Evolutionary conservation across 1,284 basidiomycete species (phyloP).

Genomic region (Pyrrhoderma noxium): DNA sequence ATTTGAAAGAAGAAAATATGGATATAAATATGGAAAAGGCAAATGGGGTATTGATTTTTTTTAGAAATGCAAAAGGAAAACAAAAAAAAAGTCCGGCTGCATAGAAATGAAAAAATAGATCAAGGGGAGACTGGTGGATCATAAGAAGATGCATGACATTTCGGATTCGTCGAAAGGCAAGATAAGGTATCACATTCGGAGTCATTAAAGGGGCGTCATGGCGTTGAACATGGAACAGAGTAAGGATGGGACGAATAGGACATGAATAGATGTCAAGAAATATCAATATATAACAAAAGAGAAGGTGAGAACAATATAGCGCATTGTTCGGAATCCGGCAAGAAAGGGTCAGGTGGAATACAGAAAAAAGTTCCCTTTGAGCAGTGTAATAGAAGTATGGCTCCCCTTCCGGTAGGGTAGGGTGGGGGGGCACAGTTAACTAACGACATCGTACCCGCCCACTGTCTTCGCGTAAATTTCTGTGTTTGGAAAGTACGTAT

Average conservation of each 20-base stretch:
- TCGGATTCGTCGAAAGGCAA: too few species aligned
- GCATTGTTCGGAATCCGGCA: slow-evolving; percentile 6
- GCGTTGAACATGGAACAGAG: too few species aligned
- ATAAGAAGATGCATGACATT: too few species aligned
- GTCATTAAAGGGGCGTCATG: too few species aligned
- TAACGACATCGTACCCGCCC: slow-evolving; percentile 15
- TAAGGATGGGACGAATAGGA: too few species aligned
- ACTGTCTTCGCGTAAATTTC: slow-evolving; percentile 17
- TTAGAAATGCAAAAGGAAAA: background rate
- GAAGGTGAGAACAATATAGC: background rate
- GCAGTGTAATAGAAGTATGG: background rate
- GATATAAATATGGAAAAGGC: background rate
- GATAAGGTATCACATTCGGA: too few species aligned
- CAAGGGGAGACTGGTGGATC: background rate
- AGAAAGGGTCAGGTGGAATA: background rate
- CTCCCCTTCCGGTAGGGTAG: background rate
- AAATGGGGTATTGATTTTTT: background rate
- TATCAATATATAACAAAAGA: background rate
- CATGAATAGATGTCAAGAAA: too few species aligned
- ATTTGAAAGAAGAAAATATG: background rate
- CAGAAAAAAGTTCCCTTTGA: background rate
- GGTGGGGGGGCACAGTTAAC: background rate
- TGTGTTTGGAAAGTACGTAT: slow-evolving; percentile 15
- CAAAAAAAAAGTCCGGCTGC: background rate
- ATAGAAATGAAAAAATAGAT: background rate